Conservation (phyloP, 768 basidiomycete species). For the Chalciporus chontae region DNA sequence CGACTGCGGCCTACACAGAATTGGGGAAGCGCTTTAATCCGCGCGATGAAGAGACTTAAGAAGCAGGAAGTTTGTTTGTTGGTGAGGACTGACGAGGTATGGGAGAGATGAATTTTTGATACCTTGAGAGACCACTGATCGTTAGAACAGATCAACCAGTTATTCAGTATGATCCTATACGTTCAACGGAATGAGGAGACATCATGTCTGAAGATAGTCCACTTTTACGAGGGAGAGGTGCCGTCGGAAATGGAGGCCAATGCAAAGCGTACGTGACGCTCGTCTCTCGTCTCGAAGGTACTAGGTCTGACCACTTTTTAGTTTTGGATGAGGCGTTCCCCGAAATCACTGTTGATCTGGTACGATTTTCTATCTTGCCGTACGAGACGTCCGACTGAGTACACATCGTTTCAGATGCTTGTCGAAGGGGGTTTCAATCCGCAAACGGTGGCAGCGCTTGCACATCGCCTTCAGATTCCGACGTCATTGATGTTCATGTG, state of each 20-base stretch:
- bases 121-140: background rate
- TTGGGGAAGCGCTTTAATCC: constrained; percentile 44
- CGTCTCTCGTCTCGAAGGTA: background rate
- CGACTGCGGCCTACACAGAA: constrained; percentile 32
- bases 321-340: constrained; percentile 65
- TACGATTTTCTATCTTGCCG: constrained; percentile 21
- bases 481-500: constrained; percentile 60
- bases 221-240: constrained; percentile 55
- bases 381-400: background rate
- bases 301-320: constrained; percentile 8
- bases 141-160: constrained; percentile 51
- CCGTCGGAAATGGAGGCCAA: constrained; percentile 76
- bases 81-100: constrained; percentile 63
- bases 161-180: constrained; percentile 66
- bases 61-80: constrained; percentile 57
- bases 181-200: constrained; percentile 69
- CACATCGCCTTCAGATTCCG: constrained; percentile 46
- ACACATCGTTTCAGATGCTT: constrained; percentile 35
- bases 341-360: constrained; percentile 59
- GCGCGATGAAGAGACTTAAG: constrained; percentile 43
- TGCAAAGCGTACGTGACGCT: constrained; percentile 45
- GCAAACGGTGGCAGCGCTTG: constrained; percentile 44
- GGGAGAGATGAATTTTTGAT: constrained; percentile 4
- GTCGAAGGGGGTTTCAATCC: constrained; percentile 45
- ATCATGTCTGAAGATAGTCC: constrained; percentile 62